These are phyloP conservation scores for Diplotaxis tenuifolia DNA, from an alignment of 345 rosid species.

Conservation along the genomic window DNA sequence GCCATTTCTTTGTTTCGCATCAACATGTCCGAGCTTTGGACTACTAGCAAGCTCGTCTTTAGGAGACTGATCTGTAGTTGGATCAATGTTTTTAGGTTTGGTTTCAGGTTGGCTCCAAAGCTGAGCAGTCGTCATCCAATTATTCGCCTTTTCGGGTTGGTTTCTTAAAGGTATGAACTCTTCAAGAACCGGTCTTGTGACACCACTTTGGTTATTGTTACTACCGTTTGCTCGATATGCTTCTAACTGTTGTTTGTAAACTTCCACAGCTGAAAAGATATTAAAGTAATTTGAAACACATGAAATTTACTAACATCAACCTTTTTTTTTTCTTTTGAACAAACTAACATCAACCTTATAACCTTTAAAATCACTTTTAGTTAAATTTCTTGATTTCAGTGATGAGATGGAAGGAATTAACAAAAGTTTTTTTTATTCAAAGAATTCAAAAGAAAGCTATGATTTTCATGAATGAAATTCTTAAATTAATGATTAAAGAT, in stretches of 20 bases:
- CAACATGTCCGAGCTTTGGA: slow-evolving; percentile 55
- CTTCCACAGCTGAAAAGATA: slow-evolving; percentile 67
- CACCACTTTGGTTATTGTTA: slow-evolving; percentile 41
- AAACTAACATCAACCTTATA: slow-evolving; percentile 16
- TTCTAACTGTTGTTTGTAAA: slow-evolving; percentile 77
- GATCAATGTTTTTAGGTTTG: slow-evolving; percentile 22
- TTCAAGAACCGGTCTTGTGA: slow-evolving; percentile 68
- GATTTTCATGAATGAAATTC: slow-evolving; percentile 34
- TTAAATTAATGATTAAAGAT: slow-evolving; percentile 35
- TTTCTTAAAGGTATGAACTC: slow-evolving; percentile 90
- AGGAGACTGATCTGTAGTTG: slow-evolving; percentile 23
- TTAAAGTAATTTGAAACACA: slow-evolving; percentile 12
- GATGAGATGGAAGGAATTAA: slow-evolving; percentile 28
- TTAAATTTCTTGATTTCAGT: slow-evolving; percentile 30
- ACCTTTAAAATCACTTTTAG: slow-evolving; percentile 30
- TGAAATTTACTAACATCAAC: slow-evolving; percentile 5
- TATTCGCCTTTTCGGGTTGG: slow-evolving; percentile 44
- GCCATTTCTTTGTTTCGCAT: slow-evolving; percentile 68
- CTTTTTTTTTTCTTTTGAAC: too few relatives aligned
- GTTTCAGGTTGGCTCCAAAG: slow-evolving; percentile 81
- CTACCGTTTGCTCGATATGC: slow-evolving; percentile 51
- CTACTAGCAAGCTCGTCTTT: slow-evolving; percentile 40
- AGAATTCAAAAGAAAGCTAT: slow-evolving; percentile 39
- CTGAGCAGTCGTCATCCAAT: slow-evolving; percentile 95
- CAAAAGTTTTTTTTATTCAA: slow-evolving; percentile 32